A percentile compares a stretch with the other conserved stretches of the same genome.
phyloP scores from a whole-genome alignment of 2,329 filamentous ascomycete species.

The Neoascochyta sp. region DNA sequence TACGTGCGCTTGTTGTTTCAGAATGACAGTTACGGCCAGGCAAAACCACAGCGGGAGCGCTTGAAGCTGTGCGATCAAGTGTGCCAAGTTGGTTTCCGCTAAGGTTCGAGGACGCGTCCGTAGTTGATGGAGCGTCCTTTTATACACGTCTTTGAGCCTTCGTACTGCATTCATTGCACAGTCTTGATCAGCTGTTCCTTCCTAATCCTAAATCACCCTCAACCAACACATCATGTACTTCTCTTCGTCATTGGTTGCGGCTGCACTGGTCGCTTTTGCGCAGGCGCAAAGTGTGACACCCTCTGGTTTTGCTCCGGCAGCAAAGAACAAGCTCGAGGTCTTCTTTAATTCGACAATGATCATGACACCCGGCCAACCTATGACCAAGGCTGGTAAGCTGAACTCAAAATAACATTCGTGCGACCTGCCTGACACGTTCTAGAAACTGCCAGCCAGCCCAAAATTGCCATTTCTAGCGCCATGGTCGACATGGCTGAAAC shows the following conservation, averaged over 20 bases:
- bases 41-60: too few species aligned
- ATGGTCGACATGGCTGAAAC: conserved; percentile 15
- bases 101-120: conserved; percentile 21
- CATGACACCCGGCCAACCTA: conserved; percentile 21
- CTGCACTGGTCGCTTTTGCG: conserved; percentile 20
- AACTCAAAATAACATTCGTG: neutral
- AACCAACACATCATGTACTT: conserved; percentile 21
- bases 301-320: conserved; percentile 26
- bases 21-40: too few species aligned
- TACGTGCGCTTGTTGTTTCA: too few species aligned
- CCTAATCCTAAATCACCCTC: neutral
- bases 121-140: conserved; percentile 10
- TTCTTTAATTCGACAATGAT: conserved; percentile 33
- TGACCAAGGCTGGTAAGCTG: conserved; percentile 29
- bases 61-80: conserved; percentile 24
- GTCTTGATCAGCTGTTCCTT: neutral
- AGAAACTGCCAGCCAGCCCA: conserved; percentile 28
- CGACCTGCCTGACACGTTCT: conserved; percentile 6
- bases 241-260: conserved; percentile 20
- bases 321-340: conserved; percentile 27
- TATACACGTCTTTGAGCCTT: conserved; percentile 11
- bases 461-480: conserved; percentile 22
- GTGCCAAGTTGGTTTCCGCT: conserved; percentile 14
- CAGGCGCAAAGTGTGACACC: conserved; percentile 31
- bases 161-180: conserved; percentile 2